Conservation (phyloP, 768 basidiomycete species). For the Mycena haematopus region DNA sequence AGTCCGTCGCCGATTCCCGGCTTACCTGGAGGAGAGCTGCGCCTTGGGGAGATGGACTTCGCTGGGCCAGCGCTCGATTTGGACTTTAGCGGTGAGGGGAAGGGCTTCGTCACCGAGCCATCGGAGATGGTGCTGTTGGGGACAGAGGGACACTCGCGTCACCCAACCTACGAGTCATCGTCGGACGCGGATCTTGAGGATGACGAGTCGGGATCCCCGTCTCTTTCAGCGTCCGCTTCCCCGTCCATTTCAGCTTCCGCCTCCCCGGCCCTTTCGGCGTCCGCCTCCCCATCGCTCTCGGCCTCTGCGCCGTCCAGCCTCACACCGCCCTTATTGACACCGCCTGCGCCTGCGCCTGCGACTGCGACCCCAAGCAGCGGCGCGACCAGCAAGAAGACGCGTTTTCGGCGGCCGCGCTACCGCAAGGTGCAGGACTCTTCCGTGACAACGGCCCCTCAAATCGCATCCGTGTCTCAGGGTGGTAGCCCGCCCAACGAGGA, state of each 20-base stretch:
- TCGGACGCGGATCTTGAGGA: slow-evolving; percentile 50
- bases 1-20: slow-evolving; percentile 49
- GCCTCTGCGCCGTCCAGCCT: slow-evolving; percentile 1
- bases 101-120: slow-evolving; percentile 50
- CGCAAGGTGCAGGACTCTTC: slow-evolving; percentile 28
- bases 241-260: slow-evolving; percentile 13
- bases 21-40: slow-evolving; percentile 43
- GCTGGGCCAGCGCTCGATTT: slow-evolving; percentile 53
- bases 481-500: slow-evolving; percentile 34
- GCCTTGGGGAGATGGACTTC: slow-evolving; percentile 67
- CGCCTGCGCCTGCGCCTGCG: slow-evolving; percentile 26
- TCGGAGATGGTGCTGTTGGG: slow-evolving; percentile 42
- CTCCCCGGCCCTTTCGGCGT: not conserved
- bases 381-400: slow-evolving; percentile 27
- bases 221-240: slow-evolving; percentile 9
- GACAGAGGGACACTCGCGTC: slow-evolving; percentile 26
- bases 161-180: slow-evolving; percentile 47
- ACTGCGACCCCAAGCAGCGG: slow-evolving; percentile 19
- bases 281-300: slow-evolving; percentile 10
- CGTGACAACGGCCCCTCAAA: slow-evolving; percentile 28
- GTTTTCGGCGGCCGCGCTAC: slow-evolving; percentile 33
- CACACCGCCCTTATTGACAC: not conserved
- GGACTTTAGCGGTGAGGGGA: slow-evolving; percentile 32
- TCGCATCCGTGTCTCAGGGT: slow-evolving; percentile 23
- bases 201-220: slow-evolving; percentile 39